phyloP scores from a whole-genome alignment of 2,329 filamentous ascomycete genomes.

The Triangularia setosa region DNA sequence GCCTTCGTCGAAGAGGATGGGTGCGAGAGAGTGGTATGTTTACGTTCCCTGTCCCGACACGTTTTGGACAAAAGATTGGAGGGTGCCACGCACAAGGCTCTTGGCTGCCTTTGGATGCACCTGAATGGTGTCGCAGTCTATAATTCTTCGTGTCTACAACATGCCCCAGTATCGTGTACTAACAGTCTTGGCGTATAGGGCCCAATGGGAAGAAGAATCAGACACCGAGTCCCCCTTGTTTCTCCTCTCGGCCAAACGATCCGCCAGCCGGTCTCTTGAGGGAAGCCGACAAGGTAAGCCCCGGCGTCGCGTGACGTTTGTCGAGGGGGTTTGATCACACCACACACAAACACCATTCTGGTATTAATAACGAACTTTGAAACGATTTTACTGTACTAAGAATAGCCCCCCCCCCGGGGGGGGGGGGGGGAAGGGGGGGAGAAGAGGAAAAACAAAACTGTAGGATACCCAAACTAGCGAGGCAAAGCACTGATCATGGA shows the following conservation, averaged over 20 bases:
- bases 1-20: constrained; percentile 4
- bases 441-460: constrained; percentile 24
- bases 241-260: background rate
- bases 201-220: background rate
- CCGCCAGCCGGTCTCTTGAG: constrained; percentile 1
- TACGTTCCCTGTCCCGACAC: background rate
- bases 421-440: background rate
- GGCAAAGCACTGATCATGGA: constrained; percentile 16
- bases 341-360: background rate
- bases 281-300: background rate
- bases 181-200: background rate
- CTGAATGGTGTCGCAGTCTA: too few species aligned
- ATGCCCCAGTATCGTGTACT: background rate
- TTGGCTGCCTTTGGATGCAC: too few species aligned
- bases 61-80: too few species aligned
- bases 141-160: too few species aligned
- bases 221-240: background rate
- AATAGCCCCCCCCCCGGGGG: too few species aligned
- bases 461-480: constrained; percentile 38
- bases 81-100: too few species aligned
- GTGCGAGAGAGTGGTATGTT: background rate
- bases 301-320: constrained; percentile 2
- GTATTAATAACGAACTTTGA: background rate
- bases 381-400: background rate
- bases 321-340: background rate